Base-by-base conservation (phyloP, 2,329 filamentous ascomycete genomes). In the Camptophora hylomeconis region DNA sequence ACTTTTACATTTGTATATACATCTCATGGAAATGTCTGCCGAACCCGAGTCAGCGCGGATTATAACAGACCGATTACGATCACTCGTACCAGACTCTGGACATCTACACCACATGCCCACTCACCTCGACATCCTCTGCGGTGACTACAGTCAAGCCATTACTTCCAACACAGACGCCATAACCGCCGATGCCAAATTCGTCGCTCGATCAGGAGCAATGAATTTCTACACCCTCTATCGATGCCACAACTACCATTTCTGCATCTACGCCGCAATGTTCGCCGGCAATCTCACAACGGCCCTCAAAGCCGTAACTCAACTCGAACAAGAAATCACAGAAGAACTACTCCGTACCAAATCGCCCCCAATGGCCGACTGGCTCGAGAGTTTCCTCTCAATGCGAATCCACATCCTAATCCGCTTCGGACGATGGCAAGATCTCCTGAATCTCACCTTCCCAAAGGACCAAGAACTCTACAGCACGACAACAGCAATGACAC, bases 171-270 rank as follows among this genome's bases (percentile, higher is more conserved):
- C 65, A 2, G 63, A 67, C 13, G 80, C 80, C 7, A 73, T 80
- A 26, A 45, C 53, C 0, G 77, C 76, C 2, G 79, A 87, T 45
- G 68, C 78, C 28, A 71, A 69, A 40, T 84, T 69, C 44, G 58
- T 81, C 2, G 51, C 55, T 0, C 57, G 63, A 4, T 59, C 66
- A 5, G 76, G 78, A 0, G 58, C 70, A 0, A 49, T 70, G 36
- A 79, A 79, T 47, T 84, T 86, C 48, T 87, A 86, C 54, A 76
- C 75, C 0, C 63, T 84, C 4, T 87, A 86, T 48, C 68, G 80
- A 9, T 67, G 69, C 27, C 80, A 87, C 47, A 63, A 86, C 45
- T 75, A 75, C 42, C 80, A 86, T 46, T 83, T 80, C 39, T 65
- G 71, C 2, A 67, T 84, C 27, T 86, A 86, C 46, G 74, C 75